Conservation (phyloP, 139 green algal species). For the Tetradesmus obliquus region DNA sequence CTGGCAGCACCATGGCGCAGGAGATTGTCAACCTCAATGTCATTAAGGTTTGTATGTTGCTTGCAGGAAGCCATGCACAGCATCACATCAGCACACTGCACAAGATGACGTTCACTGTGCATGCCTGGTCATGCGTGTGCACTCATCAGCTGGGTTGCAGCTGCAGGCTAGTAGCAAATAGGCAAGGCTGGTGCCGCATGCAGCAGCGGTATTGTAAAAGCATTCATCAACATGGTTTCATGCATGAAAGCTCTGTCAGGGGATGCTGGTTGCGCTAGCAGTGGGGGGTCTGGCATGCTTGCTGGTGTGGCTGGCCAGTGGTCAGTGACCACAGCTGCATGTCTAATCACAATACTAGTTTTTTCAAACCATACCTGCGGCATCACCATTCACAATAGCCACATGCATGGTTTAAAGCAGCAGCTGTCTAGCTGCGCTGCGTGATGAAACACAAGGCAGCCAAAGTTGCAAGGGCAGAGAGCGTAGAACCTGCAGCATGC, state of each 20-base stretch:
- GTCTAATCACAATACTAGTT: too few relatives aligned
- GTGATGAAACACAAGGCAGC: too few relatives aligned
- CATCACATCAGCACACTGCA: background rate
- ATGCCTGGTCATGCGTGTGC: background rate
- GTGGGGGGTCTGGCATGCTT: background rate
- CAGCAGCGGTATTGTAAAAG: background rate
- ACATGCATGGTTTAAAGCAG: too few relatives aligned
- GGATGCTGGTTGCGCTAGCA: background rate
- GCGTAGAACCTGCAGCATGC: too few relatives aligned
- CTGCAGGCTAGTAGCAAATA: background rate
- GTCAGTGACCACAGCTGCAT: too few relatives aligned
- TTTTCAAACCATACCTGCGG: background rate
- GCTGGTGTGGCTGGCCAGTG: background rate
- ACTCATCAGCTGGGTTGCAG: background rate
- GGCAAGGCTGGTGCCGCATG: background rate
- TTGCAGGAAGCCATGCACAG: background rate
- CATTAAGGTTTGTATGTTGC: background rate
- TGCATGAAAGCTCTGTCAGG: background rate
- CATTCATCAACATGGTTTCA: background rate
- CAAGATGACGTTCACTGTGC: background rate
- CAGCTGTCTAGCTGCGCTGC: too few relatives aligned
- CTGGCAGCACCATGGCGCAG: background rate
- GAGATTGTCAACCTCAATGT: background rate
- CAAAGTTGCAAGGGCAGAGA: too few relatives aligned
- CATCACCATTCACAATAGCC: background rate